A percentile compares a stretch with the other conserved stretches of the same genome.
Evolutionary conservation across 495 filamentous ascomycete genomes (phyloP).

Genomic region (Xylaria cubensis): DNA sequence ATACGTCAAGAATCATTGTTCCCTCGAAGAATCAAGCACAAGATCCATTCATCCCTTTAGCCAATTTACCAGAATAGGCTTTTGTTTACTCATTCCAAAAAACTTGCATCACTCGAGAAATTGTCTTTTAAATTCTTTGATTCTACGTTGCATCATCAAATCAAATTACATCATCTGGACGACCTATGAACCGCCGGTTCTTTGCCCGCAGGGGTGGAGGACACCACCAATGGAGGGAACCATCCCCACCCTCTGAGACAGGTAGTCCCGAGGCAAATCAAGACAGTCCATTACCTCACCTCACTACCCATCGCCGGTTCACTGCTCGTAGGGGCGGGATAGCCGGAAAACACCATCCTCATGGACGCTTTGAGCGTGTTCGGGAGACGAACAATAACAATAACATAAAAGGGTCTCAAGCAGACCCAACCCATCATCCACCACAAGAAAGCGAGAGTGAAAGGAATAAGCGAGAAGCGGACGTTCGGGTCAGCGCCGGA

Average conservation of each 20-base stretch:
- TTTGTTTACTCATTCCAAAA: background rate
- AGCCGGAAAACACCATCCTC: background rate
- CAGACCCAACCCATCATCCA: background rate
- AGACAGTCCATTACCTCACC: background rate
- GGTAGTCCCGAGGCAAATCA: background rate
- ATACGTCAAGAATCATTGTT: background rate
- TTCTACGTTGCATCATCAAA: background rate
- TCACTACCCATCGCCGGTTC: background rate
- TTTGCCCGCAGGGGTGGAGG: background rate
- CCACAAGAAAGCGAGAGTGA: background rate
- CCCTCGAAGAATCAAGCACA: background rate
- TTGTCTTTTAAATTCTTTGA: background rate
- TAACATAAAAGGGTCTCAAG: background rate
- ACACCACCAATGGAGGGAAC: background rate
- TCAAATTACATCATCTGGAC: background rate
- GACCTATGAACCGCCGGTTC: background rate
- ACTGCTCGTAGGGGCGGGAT: background rate
- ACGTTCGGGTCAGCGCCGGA: background rate
- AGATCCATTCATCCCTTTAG: slow-evolving; percentile 1
- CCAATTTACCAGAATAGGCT: slow-evolving; percentile 11
- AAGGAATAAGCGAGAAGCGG: slow-evolving; percentile 1
- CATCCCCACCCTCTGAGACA: background rate
- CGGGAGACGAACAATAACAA: background rate
- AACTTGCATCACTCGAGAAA: background rate
- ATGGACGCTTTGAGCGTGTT: background rate